Evolutionary conservation across 2,329 filamentous ascomycete species (phyloP), one percentile per base, ranked within the genome.

Genomic region (Penicillium sp.): DNA sequence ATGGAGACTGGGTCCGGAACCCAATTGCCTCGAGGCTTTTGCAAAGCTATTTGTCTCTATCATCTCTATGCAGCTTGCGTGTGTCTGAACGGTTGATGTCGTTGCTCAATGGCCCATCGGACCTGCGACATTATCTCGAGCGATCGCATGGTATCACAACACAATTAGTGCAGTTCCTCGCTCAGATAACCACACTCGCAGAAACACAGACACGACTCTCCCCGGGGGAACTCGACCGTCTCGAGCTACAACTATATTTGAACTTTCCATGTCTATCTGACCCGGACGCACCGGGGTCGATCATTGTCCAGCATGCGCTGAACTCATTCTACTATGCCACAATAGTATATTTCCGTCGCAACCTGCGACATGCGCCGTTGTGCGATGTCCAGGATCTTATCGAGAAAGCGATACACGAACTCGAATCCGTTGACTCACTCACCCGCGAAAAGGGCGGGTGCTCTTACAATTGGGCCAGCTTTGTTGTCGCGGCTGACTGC

Each of bases 241-340:
- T 73, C 2, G 69, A 74, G 50, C 48, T 70, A 6, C 65, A 72
- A 29, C 59, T 73, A 2, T 62, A 64, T 27, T 52, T 62, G 18
- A 57, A 62, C 22, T 65, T 64, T 8, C 62, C 63, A 5, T 70
- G 64, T 31, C 45, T 66, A 3, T 62, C 66, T 5, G 62, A 48
- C 36, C 67, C 50, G 4, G 61, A 55, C 18, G 58, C 43, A 10
- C 56, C 54, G 3, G 59, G 57, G 16, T 53, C 62, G 5, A 55
- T 43, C 13, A 61, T 58, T 24, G 59, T 63, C n/a, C 62, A 59
- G 16, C 69, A 71, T 22, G 59, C 62, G 1, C 45, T 69, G 7
- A 68, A 71, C 48, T 67, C 68, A 4, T 74, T 73, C 51, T 74
- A 74, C 58, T 74, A 72, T 29, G 71, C 70, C 1, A 61, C 60